Evolutionary conservation across 257 asterid genomes (phyloP).

Genomic region (Datura wrightii): DNA sequence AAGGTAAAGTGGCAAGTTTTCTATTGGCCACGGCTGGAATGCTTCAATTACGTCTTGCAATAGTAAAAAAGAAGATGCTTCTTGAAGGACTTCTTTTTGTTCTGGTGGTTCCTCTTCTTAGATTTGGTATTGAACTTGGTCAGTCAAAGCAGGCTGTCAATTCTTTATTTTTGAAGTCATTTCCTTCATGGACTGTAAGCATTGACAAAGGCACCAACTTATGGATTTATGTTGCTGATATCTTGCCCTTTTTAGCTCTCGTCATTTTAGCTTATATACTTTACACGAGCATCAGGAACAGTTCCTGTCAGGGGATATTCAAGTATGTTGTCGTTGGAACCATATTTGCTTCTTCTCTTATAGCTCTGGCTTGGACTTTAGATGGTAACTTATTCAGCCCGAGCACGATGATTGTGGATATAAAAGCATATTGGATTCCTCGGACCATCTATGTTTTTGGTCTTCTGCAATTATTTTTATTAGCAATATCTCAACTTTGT

Average conservation of each 20-base stretch:
- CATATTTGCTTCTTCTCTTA: slow-evolving; percentile 58
- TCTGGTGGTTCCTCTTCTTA: slow-evolving; percentile 76
- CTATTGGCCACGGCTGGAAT: slow-evolving; percentile 89
- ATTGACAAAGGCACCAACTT: slow-evolving; percentile 53
- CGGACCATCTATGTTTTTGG: slow-evolving; percentile 72
- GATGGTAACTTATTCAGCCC: slow-evolving; percentile 53
- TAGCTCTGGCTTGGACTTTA: slow-evolving; percentile 67
- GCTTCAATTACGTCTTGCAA: slow-evolving; percentile 69
- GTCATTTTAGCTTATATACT: slow-evolving; percentile 58
- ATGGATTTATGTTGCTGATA: slow-evolving; percentile 60
- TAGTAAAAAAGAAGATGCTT: slow-evolving; percentile 61
- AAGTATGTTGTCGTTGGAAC: slow-evolving; percentile 66
- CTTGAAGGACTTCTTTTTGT: slow-evolving; percentile 71
- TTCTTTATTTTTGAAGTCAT: slow-evolving; percentile 52
- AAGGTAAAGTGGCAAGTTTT: slow-evolving; percentile 91
- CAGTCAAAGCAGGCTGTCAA: slow-evolving; percentile 59
- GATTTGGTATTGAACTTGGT: slow-evolving; percentile 74
- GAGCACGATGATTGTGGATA: slow-evolving; percentile 39
- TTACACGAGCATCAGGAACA: slow-evolving; percentile 54
- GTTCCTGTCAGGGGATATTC: slow-evolving; percentile 54
- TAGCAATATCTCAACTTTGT: slow-evolving; percentile 50
- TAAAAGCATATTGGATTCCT: slow-evolving; percentile 68
- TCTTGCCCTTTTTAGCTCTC: slow-evolving; percentile 67
- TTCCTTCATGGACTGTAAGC: slow-evolving; percentile 64
- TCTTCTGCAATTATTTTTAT: slow-evolving; percentile 61